phyloP scores from a whole-genome alignment of 2,329 filamentous ascomycete species.

The Colletotrichum viniferum region DNA sequence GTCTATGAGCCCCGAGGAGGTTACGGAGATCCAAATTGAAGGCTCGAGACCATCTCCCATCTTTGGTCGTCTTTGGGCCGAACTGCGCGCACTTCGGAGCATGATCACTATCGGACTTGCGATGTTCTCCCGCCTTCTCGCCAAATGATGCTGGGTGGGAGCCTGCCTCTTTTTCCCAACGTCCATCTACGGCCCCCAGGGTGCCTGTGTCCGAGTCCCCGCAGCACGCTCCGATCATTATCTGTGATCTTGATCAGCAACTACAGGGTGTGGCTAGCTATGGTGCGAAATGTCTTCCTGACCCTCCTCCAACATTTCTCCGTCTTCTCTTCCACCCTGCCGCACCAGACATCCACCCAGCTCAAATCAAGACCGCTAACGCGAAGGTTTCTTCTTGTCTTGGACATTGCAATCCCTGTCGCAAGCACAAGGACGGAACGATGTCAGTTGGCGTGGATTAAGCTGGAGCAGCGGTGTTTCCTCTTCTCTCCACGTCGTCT shows the following conservation, averaged over 20 bases:
- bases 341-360: no score
- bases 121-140: neutral
- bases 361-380: no score
- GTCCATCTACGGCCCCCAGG: neutral
- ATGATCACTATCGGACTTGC: neutral
- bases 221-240: neutral
- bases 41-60: neutral
- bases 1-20: neutral
- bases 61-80: neutral
- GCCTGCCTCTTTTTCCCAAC: neutral
- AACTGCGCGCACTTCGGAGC: neutral
- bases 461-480: neutral
- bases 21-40: neutral
- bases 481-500: neutral
- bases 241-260: neutral
- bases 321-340: no score
- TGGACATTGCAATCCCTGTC: fast-evolving
- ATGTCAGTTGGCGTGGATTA: no score
- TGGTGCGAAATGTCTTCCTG: no score
- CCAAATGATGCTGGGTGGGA: neutral
- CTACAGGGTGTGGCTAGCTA: no score
- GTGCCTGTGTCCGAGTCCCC: neutral
- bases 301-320: no score
- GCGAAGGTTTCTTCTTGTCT: no score
- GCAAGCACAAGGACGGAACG: neutral